phyloP scores from a whole-genome alignment of 495 filamentous ascomycete species.

The Xylaria palmicola region DNA sequence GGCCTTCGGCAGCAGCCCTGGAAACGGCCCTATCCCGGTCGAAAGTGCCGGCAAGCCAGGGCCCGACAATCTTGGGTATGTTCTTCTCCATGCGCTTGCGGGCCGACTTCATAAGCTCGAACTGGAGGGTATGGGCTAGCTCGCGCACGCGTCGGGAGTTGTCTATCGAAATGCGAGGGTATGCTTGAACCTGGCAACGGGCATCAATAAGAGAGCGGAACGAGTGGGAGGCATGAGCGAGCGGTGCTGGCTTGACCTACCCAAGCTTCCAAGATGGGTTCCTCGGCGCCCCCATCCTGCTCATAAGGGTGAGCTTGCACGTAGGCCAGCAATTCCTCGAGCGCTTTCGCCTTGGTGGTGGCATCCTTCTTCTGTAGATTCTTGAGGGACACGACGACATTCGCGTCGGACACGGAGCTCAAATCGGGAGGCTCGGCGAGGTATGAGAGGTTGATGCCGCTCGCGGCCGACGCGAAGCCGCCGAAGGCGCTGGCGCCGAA shows the following conservation, averaged over 20 bases:
- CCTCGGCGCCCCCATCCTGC: slow-evolving; percentile 60
- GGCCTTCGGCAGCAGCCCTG: slow-evolving; percentile 69
- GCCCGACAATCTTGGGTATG: slow-evolving; percentile 71
- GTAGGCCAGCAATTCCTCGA: slow-evolving; percentile 77
- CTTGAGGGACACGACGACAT: slow-evolving; percentile 84
- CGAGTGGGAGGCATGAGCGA: background rate
- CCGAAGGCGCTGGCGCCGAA: slow-evolving; percentile 40
- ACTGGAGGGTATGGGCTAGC: slow-evolving; percentile 72
- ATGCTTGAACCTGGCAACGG: slow-evolving; percentile 70
- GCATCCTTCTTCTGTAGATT: slow-evolving; percentile 90
- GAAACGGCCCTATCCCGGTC: slow-evolving; percentile 77
- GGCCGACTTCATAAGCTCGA: slow-evolving; percentile 65
- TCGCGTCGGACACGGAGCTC: slow-evolving; percentile 70
- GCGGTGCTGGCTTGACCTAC: slow-evolving; percentile 39
- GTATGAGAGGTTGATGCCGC: slow-evolving; percentile 64
- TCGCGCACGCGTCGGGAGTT: slow-evolving; percentile 84
- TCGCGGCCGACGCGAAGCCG: slow-evolving; percentile 45
- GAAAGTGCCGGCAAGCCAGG: slow-evolving; percentile 86
- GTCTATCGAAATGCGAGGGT: slow-evolving; percentile 85
- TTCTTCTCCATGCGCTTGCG: slow-evolving; percentile 79
- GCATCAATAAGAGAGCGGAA: background rate
- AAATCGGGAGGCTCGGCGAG: slow-evolving; percentile 83
- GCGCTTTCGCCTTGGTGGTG: slow-evolving; percentile 86
- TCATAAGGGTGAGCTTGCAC: slow-evolving; percentile 49
- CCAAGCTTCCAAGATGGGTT: slow-evolving; percentile 81